A percentile compares a stretch with the other conserved stretches of the same genome.
Evolutionary conservation across 140 eudicot genomes (phyloP).

Genomic region (Cichorium intybus): DNA sequence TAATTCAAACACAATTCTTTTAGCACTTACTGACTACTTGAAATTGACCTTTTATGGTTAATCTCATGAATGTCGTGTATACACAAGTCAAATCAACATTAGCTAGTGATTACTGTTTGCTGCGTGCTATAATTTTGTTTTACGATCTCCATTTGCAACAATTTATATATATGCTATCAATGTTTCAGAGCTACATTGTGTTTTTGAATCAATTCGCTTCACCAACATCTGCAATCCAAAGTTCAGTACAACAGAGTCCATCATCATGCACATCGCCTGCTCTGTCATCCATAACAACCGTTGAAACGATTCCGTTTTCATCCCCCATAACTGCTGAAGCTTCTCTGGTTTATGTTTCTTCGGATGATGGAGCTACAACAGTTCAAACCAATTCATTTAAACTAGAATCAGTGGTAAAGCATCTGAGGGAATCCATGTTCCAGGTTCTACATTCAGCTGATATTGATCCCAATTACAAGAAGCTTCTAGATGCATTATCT

Average conservation of each 20-base stretch:
- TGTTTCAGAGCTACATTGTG: conserved; percentile 24
- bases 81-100: background rate
- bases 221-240: conserved; percentile 7
- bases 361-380: conserved; percentile 1
- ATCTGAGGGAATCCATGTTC: conserved; percentile 37
- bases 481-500: conserved; percentile 39
- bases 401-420: conserved; percentile 42
- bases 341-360: background rate
- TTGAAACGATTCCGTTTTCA: conserved; percentile 32
- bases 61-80: background rate
- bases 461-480: conserved; percentile 31
- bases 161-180: background rate
- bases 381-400: conserved; percentile 17
- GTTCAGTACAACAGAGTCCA: conserved; percentile 15
- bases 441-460: conserved; percentile 27
- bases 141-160: conserved; percentile 3
- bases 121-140: conserved; percentile 3
- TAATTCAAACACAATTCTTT: background rate
- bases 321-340: conserved; percentile 22
- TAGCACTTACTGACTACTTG: background rate
- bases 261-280: conserved; percentile 4
- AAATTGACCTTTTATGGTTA: background rate
- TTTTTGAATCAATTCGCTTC: conserved; percentile 23
- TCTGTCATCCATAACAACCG: conserved; percentile 17
- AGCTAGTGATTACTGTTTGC: background rate